Base-by-base conservation (phyloP, 2,329 filamentous ascomycete species). In the Herpotrichia juniperi region DNA sequence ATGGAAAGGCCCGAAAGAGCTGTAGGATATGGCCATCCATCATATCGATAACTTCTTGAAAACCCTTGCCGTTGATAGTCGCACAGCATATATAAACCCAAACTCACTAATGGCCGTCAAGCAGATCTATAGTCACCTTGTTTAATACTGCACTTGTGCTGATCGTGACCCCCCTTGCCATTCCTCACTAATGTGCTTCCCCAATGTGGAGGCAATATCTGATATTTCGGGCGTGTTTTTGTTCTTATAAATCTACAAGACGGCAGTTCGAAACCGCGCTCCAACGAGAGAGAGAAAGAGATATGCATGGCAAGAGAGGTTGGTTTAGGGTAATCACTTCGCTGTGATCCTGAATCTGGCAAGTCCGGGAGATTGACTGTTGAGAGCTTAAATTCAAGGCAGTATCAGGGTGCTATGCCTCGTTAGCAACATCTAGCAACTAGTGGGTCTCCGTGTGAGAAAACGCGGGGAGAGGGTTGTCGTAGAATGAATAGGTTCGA, bases 341-440 rank as follows among this genome's bases (percentile, higher is more conserved):
- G 34, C 4, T 19, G 34, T 37, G 9, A n/a, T n/a, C n/a, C n/a
- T n/a, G n/a, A n/a, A n/a, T 37, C 14, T 17, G 34, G 16, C n/a
- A 17, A 14, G 11, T 21, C n/a, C 17, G 34, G 11, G 7, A 6
- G 17, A 21, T 5, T 4, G 17, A 9, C 11, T 37, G 16, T 17
- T 37, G 16, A 37, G 34, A 37, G 17, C 17, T 37, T 4, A 17
- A 7, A 19, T 21, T 17, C 6, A 17, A 19, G 42, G 28, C 17
- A 16, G 17, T 30, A 22, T 48, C 32, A 17, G 34, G 32, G 12
- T 42, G 35, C 22, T 26, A 17, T 47, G 44, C 44, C n/a, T 47
- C 6, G 43, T 34, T 34, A 46, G 43, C 22, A 17, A 31, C 17
- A 37, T 37, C 6, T 19, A 25, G 11, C 11, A 4, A 30, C 34